phyloP scores from a whole-genome alignment of 1,284 basidiomycete genomes.

The Melampsora occidentalis region DNA sequence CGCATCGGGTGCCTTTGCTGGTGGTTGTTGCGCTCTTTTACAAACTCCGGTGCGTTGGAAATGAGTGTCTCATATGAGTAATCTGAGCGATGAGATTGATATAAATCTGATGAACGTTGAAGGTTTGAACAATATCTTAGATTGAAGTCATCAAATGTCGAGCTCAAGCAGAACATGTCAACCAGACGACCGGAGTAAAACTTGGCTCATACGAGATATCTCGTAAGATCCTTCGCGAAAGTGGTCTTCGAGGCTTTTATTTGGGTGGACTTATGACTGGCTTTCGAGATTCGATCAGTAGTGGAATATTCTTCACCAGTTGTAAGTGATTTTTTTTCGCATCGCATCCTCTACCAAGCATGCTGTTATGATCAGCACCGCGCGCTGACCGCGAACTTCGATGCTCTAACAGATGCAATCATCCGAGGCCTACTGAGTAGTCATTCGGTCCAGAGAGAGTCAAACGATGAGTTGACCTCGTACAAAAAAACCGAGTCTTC shows the following conservation, averaged over 20 bases:
- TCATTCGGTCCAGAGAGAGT: constrained; percentile 1
- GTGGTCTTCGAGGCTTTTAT: constrained; percentile 50
- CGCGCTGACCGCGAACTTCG: not conserved
- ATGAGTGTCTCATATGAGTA: not conserved
- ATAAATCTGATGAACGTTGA: too few relatives aligned
- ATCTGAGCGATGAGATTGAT: constrained; percentile 1
- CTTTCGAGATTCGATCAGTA: constrained; percentile 49
- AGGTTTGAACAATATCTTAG: constrained; percentile 40
- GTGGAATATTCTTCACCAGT: constrained; percentile 50
- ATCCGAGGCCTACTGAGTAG: constrained; percentile 15
- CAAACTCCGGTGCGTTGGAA: constrained; percentile 49
- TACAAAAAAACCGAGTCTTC: not conserved
- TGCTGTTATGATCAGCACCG: not conserved
- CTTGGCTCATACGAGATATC: constrained; percentile 50
- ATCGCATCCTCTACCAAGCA: not conserved
- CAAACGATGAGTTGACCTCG: not conserved
- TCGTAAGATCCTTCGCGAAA: constrained; percentile 47
- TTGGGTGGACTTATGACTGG: constrained; percentile 51
- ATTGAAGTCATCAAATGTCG: constrained; percentile 52
- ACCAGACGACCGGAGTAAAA: constrained; percentile 45
- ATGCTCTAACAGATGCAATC: constrained; percentile 11
- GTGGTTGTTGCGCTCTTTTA: constrained; percentile 50
- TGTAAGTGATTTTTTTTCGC: constrained; percentile 43
- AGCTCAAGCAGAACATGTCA: constrained; percentile 49
- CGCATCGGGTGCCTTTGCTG: constrained; percentile 49